Evolutionary conservation across 306 rosid genomes (phyloP), one percentile per base, ranked within the genome.

Genomic region (Gynostemma pentaphyllum): DNA sequence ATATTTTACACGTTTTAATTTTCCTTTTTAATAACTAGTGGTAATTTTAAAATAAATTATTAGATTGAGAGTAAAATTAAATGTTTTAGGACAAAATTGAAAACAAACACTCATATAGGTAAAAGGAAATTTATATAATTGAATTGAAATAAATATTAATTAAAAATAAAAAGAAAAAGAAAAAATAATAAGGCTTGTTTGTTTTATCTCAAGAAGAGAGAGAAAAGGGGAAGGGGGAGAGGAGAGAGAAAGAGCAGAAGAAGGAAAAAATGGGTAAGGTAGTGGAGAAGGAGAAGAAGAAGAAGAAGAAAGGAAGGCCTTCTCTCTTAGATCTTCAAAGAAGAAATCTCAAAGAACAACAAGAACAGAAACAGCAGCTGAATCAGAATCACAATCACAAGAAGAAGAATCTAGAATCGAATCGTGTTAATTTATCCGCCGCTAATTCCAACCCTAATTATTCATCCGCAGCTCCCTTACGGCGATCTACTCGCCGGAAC

Each of bases 261-360:
- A 42, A 51, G 61, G 64, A 74, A n/a, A 55, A 71, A 76, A 80
- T 81, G 90, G 87, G 90, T 69, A 84, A 81, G 87, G 76, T 74
- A 74, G 84, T 84, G 78, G 83, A 85, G 80, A 76, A 28, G 87
- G 76, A 55, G 87, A 81, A 79, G 89, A 81, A 77, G 90, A 81
- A 79, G 89, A 81, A 77, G 90, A 85, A 85, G 87, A 85, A 85
- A 70, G 91, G 91, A 32, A 75, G 87, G 55, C 91, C 91, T 14
- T 85, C 87, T 75, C 85, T 85, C 19, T 76, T 85, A 40, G 91
- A 85, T 82, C 85, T 85, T 64, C 87, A 82, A 71, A 85, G 72
- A 57, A 85, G 91, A 26, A 77, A 69, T 30, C 75, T 85, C 36
- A 75, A 66, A 51, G 81, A 85, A 32, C 76, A 82, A n/a, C 76